Evolutionary conservation across 164 flowering plant species (phyloP), one percentile per base, ranked within the genome.

Genomic region (Aristolochia californica): DNA sequence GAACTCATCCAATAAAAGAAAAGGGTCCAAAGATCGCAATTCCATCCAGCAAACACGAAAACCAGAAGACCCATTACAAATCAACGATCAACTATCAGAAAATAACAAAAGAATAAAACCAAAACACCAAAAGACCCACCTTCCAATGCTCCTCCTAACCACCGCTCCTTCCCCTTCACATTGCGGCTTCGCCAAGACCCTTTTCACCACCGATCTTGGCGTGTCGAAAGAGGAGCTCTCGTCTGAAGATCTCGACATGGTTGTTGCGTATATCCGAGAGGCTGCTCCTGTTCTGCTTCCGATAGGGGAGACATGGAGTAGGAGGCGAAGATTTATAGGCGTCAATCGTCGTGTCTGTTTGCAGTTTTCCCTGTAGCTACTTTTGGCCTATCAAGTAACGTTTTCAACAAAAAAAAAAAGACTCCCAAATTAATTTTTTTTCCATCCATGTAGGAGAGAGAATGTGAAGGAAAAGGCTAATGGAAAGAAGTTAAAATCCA

Each of bases 1-100:
- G 67, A 88, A 85, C 49, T 91, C 88, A 74, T 85, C 97, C 78
- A 87, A 62, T 79, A 88, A 50, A 45, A 88, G 82, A 58, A 88
- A 88, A 12, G 97, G 98, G 72, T 91, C 96, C 67, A 88, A 70
- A 43, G 45, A 53, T 77, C 68, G 85, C 80, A 87, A 75, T 21
- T 82, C 94, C 45, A 71, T 65, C 74, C 96, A 87, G 77, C 66
- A 68, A 55, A 7, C 13, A 21, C 23, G 53, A 12, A 44, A 2
- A 10, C 55, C 24, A 43, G 25, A 52, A 4, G 34, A n/a, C 34
- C 48, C 24, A 55, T 5, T 34, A 13, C 23, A 34, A 47, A 20
- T 45, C 43, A 43, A 43, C 21, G 11, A 17, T 9, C 53, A 17
- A 55, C 22, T 58, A 22, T 0, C 16, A 56, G 57, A 61, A 44